phyloP scores from a whole-genome alignment of 2,329 filamentous ascomycete genomes.

The Reticulascus tulasneorum region DNA sequence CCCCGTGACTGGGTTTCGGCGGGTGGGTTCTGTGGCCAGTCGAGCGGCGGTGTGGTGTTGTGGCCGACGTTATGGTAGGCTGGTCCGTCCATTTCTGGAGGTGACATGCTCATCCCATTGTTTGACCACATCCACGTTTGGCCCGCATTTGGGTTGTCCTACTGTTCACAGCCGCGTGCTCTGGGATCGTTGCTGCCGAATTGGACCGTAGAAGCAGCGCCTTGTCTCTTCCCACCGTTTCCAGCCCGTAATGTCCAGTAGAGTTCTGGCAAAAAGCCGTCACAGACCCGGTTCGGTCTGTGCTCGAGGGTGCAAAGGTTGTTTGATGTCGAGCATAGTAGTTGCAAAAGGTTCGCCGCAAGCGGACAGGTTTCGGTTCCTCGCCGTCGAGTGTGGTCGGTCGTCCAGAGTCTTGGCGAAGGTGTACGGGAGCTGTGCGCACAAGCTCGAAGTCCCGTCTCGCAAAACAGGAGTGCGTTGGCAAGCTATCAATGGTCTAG shows the following conservation, averaged over 20 bases:
- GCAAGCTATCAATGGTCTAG: no score
- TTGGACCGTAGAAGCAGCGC: conserved; percentile 6
- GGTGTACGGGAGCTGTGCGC: conserved; percentile 3
- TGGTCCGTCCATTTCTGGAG: conserved; percentile 42
- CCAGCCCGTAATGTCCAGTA: conserved; percentile 5
- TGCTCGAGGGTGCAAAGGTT: conserved; percentile 1
- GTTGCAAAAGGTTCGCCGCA: no score
- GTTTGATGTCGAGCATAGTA: no score
- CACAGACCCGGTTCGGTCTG: conserved; percentile 1
- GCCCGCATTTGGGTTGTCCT: conserved; percentile 10
- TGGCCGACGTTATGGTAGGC: conserved; percentile 31
- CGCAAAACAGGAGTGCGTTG: no score
- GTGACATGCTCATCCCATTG: conserved; percentile 42
- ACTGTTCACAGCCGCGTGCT: conserved; percentile 1
- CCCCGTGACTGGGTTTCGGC: conserved; percentile 14
- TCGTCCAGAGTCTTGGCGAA: no score
- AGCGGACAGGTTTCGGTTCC: no score
- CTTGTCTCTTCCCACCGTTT: conserved; percentile 5
- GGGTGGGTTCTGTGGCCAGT: conserved; percentile 25
- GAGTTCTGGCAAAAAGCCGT: background rate
- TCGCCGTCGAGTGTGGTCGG: no score
- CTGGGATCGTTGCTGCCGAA: conserved; percentile 2
- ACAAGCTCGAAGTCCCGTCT: background rate
- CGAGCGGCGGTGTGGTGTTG: conserved; percentile 29
- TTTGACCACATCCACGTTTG: conserved; percentile 29